Evolutionary conservation across 352 stramenopile species (phyloP), one percentile per base, ranked within the genome.

Genomic region (Phytopythium montanum): DNA sequence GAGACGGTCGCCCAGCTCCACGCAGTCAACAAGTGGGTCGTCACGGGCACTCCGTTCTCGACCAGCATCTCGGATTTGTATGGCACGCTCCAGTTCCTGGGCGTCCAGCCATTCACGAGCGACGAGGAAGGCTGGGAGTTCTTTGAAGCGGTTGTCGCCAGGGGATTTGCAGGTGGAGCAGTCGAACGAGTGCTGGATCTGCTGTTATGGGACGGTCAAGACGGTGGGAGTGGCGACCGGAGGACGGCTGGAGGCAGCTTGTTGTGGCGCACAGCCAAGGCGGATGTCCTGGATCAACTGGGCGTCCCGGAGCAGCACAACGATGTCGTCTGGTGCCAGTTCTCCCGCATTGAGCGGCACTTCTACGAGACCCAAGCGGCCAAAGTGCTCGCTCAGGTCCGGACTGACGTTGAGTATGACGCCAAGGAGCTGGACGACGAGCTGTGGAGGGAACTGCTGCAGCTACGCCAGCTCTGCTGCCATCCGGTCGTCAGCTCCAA

Each of bases 381-480:
- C 31, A 46, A 25, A 46, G 48, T 46, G 41, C 41, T 46, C 41
- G 41, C 41, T 8, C 41, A 21, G 19, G n/a, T 46, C 4, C 41
- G 41, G 14, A 26, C 41, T 10, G 41, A 46, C 19, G 6, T n/a
- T 29, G 23, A 64, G 2, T 28, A n/a, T 42, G 46, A 60, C 12
- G 59, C 48, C 36, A 54, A 76, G 16, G 46, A 73, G 16, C 68
- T 71, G 54, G 65, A 67, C 16, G 74, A 83, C 39, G 55, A 33
- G 4, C 60, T 97, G 19, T 83, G 81, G 68, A 64, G 80, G 26
- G 79, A 84, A 10, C 54, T 98, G 10, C 73, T 97, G 21, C 62
- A 82, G 33, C 69, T 98, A 29, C 81, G 91, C 14, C 90, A 97
- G 62, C 79, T 96, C 5, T 98, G 93, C 59, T 97, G 90, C 48